Percentiles rank a stretch among this genome's conserved stretches.
phyloP scores from a whole-genome alignment of 2,329 filamentous ascomycete species.

The Epichloe bromicola region DNA sequence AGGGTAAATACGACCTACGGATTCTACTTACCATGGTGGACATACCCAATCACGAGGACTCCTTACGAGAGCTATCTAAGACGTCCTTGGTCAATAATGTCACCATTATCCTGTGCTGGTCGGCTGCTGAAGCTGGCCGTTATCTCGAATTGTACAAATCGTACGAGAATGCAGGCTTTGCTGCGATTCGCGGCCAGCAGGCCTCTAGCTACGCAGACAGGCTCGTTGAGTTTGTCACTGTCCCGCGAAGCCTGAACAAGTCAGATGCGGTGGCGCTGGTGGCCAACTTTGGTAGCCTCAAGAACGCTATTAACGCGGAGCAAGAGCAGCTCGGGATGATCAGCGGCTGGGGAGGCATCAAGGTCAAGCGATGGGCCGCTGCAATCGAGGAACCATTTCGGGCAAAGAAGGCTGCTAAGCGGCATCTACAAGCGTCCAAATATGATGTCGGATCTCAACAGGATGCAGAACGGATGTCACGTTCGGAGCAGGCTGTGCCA shows the following conservation, averaged over 20 bases:
- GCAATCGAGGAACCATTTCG: slow-evolving; percentile 79
- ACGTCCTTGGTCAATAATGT: slow-evolving; percentile 86
- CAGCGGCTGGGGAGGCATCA: slow-evolving; percentile 91
- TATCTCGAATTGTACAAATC: slow-evolving; percentile 94
- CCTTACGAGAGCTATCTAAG: slow-evolving; percentile 80
- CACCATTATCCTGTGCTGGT: slow-evolving; percentile 89
- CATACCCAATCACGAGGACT: slow-evolving; percentile 86
- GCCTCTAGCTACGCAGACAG: slow-evolving; percentile 73
- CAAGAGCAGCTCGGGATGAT: slow-evolving; percentile 75
- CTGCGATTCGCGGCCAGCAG: slow-evolving; percentile 75
- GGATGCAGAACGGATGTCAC: slow-evolving; percentile 11
- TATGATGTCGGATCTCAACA: slow-evolving; percentile 1
- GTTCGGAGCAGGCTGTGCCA: slow-evolving; percentile 26
- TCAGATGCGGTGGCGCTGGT: slow-evolving; percentile 85
- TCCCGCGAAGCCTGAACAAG: slow-evolving; percentile 83
- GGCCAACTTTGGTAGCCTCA: slow-evolving; percentile 80
- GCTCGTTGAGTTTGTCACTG: slow-evolving; percentile 84
- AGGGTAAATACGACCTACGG: slow-evolving; percentile 75
- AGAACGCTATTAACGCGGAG: slow-evolving; percentile 74
- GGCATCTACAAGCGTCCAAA: slow-evolving; percentile 14
- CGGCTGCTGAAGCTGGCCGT: slow-evolving; percentile 78
- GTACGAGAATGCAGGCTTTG: slow-evolving; percentile 71
- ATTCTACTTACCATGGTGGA: slow-evolving; percentile 86
- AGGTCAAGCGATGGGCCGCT: slow-evolving; percentile 74
- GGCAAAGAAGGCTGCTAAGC: slow-evolving; percentile 54